These are phyloP conservation scores for Fusarium metavorans DNA, from an alignment of 2,329 filamentous ascomycete genomes.

Conservation along the genomic window DNA sequence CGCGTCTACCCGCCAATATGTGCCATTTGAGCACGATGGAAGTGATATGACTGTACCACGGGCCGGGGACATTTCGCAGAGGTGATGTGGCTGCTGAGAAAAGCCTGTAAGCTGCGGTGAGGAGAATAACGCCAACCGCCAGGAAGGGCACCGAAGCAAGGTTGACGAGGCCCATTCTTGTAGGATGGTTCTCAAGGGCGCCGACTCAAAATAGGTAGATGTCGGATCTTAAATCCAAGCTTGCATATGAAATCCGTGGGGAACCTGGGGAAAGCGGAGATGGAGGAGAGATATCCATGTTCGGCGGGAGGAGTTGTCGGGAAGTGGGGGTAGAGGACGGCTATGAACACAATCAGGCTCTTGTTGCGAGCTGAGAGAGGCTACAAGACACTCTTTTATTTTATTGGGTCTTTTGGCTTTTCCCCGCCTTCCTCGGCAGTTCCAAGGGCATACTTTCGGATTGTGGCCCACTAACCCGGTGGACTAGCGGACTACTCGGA, in stretches of 20 bases:
- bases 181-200: background rate
- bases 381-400: background rate
- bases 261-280: background rate
- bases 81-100: background rate
- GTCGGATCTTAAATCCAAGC: background rate
- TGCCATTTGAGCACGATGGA: constrained; percentile 8
- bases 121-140: background rate
- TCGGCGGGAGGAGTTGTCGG: background rate
- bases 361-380: background rate
- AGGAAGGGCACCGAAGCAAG: background rate
- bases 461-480: background rate
- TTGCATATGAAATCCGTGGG: background rate
- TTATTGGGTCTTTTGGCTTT: background rate
- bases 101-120: background rate
- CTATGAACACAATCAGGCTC: background rate
- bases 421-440: background rate
- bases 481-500: background rate
- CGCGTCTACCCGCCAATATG: background rate
- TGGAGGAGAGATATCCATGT: background rate
- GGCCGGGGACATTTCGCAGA: constrained; percentile 7
- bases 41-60: constrained; percentile 21
- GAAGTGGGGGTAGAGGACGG: background rate
- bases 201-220: background rate
- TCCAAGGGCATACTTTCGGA: background rate
- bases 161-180: background rate